Evolutionary conservation across 441 rosid species (phyloP).

Genomic region (Populus hybrid): DNA sequence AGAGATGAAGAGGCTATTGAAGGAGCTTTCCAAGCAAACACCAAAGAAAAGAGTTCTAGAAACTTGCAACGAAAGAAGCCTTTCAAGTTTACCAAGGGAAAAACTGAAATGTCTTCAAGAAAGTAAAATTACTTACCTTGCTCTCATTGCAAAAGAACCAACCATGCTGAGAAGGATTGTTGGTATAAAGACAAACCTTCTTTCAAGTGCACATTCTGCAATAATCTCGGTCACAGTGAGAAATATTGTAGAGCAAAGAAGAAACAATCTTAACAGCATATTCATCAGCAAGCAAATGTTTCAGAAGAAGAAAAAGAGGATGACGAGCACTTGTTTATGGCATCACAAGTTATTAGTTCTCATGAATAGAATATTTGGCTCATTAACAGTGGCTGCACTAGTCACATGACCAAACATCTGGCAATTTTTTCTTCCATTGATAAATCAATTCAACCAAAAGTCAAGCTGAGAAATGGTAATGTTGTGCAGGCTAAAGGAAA

Average conservation of each 20-base stretch:
- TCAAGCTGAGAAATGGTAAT: not conserved
- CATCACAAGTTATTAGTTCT: fast-evolving
- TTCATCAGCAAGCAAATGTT: not conserved
- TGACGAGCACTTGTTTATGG: too few species aligned
- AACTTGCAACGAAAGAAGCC: fast-evolving
- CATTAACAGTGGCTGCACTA: not conserved
- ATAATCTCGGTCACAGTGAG: too few species aligned
- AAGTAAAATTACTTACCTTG: not conserved
- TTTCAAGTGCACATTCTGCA: too few species aligned
- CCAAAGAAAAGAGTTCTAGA: fast-evolving
- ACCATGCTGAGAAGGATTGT: not conserved
- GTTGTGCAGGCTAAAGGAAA: not conserved
- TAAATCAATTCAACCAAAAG: too few species aligned
- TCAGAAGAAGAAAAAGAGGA: too few species aligned
- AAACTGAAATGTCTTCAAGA: fast-evolving
- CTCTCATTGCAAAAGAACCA: not conserved
- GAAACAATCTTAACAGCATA: too few species aligned
- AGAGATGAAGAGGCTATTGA: too few species aligned
- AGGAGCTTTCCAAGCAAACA: too few species aligned
- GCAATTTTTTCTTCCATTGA: not conserved
- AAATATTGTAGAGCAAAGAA: fast-evolving
- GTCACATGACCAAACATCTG: not conserved
- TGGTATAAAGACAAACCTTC: not conserved
- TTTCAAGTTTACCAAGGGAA: too few species aligned
- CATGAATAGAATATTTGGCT: not conserved